phyloP scores from a whole-genome alignment of 768 basidiomycete species.

The Mycena crocata region DNA sequence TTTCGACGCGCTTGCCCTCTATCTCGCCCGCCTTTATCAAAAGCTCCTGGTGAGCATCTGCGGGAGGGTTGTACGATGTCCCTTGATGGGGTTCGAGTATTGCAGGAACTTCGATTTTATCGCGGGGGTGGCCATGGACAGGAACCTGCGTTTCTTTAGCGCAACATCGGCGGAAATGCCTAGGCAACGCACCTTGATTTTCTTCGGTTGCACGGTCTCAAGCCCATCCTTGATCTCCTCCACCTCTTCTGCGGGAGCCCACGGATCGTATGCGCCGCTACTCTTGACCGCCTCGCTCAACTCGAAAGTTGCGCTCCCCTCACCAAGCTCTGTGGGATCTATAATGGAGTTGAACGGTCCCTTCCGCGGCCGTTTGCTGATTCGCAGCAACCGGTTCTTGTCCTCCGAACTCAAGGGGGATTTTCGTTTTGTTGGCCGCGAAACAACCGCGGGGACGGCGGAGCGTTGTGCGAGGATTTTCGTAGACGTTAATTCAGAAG shows the following conservation, averaged over 20 bases:
- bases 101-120: constrained; percentile 71
- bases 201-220: constrained; percentile 54
- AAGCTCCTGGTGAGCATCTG: constrained; percentile 77
- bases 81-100: constrained; percentile 82
- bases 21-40: constrained; percentile 72
- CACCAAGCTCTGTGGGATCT: constrained; percentile 74
- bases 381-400: constrained; percentile 79
- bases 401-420: constrained; percentile 67
- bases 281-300: constrained; percentile 76
- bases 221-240: constrained; percentile 51
- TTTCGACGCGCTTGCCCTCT: constrained; percentile 69
- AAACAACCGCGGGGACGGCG: constrained; percentile 85
- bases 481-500: constrained; percentile 68
- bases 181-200: constrained; percentile 63
- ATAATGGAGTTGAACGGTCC: constrained; percentile 80
- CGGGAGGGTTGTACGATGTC: constrained; percentile 90
- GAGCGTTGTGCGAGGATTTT: constrained; percentile 89
- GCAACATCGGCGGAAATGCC: not conserved
- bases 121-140: constrained; percentile 55
- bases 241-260: constrained; percentile 54
- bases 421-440: constrained; percentile 65
- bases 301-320: constrained; percentile 73
- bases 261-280: constrained; percentile 76
- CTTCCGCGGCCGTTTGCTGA: constrained; percentile 76
- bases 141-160: constrained; percentile 56